phyloP scores from a whole-genome alignment of 1,284 basidiomycete genomes.

The Neotropicomus parvogracilis region DNA sequence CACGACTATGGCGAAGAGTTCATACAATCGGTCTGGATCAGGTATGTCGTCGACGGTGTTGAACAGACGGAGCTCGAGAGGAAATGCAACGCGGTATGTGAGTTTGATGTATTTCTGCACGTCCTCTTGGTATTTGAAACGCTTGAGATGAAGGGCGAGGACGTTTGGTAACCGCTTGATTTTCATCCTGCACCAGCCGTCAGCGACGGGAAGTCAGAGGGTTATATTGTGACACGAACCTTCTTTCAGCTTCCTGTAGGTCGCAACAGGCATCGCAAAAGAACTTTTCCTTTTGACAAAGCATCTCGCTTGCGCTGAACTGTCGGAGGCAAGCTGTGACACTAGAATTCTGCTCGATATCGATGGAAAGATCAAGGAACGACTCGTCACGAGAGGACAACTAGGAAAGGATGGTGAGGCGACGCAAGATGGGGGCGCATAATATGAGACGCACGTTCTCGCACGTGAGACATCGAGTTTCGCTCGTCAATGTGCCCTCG shows the following conservation, averaged over 20 bases:
- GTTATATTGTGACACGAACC: conserved; percentile 43
- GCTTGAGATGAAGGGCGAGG: conserved; percentile 91
- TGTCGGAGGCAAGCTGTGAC: conserved; percentile 93
- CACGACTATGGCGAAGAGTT: conserved; percentile 93
- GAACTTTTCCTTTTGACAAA: conserved; percentile 97
- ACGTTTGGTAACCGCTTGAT: conserved; percentile 95
- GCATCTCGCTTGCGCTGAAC: conserved; percentile 97
- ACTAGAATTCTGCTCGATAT: conserved; percentile 96
- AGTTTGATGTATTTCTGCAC: conserved; percentile 89
- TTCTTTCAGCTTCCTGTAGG: conserved; percentile 95
- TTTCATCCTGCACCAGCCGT: conserved; percentile 75
- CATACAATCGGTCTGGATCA: conserved; percentile 87
- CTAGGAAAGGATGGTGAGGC: conserved; percentile 37
- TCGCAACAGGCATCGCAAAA: conserved; percentile 97
- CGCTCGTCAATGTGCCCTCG: conserved; percentile 91
- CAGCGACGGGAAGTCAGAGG: conserved; percentile 10
- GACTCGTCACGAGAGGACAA: conserved; percentile 95
- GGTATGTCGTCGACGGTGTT: conserved; percentile 94
- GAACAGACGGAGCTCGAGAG: conserved; percentile 89
- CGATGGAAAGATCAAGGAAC: conserved; percentile 95
- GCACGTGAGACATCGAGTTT: conserved; percentile 95
- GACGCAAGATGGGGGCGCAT: neutral
- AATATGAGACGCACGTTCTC: conserved; percentile 65
- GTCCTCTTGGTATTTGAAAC: conserved; percentile 97
- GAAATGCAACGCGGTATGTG: conserved; percentile 94